A percentile compares a stretch with the other conserved stretches of the same genome.
phyloP scores from a whole-genome alignment of 306 rosid genomes.

The Abrus pulchellus region DNA sequence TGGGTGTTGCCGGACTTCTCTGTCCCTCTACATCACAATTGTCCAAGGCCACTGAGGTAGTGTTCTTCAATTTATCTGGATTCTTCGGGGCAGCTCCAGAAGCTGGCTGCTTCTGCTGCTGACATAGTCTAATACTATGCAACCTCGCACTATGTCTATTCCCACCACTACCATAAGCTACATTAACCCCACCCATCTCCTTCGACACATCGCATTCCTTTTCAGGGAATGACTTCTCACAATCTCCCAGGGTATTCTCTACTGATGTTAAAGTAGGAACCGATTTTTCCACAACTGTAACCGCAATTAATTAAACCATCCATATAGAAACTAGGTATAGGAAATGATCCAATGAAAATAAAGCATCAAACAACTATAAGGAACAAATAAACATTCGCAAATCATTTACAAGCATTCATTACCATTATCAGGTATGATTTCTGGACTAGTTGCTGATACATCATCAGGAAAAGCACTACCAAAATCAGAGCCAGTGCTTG shows the following conservation, averaged over 20 bases:
- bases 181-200: slow-evolving; percentile 32
- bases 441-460: slow-evolving; percentile 2
- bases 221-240: slow-evolving; percentile 9
- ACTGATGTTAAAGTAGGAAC: slow-evolving; percentile 15
- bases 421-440: slow-evolving; percentile 2
- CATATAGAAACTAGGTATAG: background rate
- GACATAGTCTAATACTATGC: slow-evolving; percentile 37
- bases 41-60: slow-evolving; percentile 26
- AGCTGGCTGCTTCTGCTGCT: slow-evolving; percentile 37
- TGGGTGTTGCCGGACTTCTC: slow-evolving; percentile 43
- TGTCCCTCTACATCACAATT: slow-evolving; percentile 40
- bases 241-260: slow-evolving; percentile 3
- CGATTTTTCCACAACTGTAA: slow-evolving; percentile 35
- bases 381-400: background rate
- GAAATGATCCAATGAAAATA: background rate
- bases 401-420: background rate
- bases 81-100: slow-evolving; percentile 38
- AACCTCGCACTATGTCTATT: slow-evolving; percentile 37
- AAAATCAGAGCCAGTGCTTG: slow-evolving; percentile 33
- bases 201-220: slow-evolving; percentile 11
- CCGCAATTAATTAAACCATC: slow-evolving; percentile 19
- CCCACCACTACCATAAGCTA: slow-evolving; percentile 1
- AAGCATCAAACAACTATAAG: background rate
- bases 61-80: slow-evolving; percentile 30
- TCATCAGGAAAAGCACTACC: slow-evolving; percentile 37